Conservation (phyloP, 345 rosid species). For the Microcos paniculata region DNA sequence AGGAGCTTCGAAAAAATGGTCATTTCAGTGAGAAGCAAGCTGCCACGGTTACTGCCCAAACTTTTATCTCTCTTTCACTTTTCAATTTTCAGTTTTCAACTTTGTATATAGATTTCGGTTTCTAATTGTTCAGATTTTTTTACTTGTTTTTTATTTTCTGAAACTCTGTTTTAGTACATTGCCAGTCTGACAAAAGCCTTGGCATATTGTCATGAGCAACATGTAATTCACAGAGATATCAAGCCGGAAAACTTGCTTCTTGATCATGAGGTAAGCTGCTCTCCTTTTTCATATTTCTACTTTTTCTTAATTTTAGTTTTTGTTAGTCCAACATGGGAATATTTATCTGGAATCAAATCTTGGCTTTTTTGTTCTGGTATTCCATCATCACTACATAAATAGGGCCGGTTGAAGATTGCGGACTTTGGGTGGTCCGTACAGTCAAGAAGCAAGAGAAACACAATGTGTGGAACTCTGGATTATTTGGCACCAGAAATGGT, state of each 20-base stretch:
- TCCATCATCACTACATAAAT: background rate
- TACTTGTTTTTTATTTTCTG: background rate
- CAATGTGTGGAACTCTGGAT: conserved; percentile 97
- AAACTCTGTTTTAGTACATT: conserved; percentile 59
- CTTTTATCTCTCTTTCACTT: background rate
- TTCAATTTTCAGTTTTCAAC: background rate
- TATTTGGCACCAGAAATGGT: conserved; percentile 98
- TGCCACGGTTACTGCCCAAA: conserved; percentile 57
- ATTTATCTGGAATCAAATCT: background rate
- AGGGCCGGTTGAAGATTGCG: conserved; percentile 93
- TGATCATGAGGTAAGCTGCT: conserved; percentile 78
- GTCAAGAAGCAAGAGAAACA: conserved; percentile 80
- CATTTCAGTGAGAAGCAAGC: conserved; percentile 66
- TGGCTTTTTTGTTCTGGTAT: background rate
- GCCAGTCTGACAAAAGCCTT: conserved; percentile 82
- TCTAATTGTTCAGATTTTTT: background rate
- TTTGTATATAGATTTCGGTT: background rate
- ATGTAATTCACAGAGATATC: conserved; percentile 95
- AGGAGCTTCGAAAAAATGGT: conserved; percentile 56
- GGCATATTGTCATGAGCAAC: conserved; percentile 86
- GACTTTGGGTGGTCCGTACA: conserved; percentile 99
- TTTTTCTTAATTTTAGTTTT: background rate
- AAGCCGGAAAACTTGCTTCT: conserved; percentile 96
- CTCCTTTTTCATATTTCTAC: background rate
- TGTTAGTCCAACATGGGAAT: background rate